Conservation (phyloP, 768 basidiomycete species). For the Tulasnella sp. region DNA sequence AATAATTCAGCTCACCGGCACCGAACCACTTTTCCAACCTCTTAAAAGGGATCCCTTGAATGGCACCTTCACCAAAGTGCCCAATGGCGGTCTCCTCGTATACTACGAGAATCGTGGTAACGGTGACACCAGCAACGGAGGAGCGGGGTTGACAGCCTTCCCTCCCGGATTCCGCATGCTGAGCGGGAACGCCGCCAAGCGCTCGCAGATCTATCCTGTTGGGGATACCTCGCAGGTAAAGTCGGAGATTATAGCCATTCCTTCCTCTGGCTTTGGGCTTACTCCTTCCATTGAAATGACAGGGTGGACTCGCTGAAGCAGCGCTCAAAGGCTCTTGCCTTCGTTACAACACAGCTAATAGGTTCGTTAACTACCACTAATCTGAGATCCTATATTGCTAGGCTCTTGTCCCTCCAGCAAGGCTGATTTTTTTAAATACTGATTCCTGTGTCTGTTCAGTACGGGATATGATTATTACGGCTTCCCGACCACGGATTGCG, state of each 20-base stretch:
- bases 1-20: no score
- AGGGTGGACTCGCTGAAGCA: constrained; percentile 31
- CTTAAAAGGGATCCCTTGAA: neutral
- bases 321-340: constrained; percentile 34
- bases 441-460: no score
- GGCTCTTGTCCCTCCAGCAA: no score
- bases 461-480: constrained; percentile 19
- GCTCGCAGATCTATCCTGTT: neutral
- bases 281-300: no score
- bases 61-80: constrained; percentile 11
- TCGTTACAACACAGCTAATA: neutral
- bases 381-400: no score
- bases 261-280: no score
- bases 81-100: constrained; percentile 15
- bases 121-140: neutral
- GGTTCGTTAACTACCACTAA: neutral
- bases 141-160: constrained; percentile 2
- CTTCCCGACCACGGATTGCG: constrained; percentile 36
- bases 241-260: no score
- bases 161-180: constrained; percentile 19
- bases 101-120: constrained; percentile 15
- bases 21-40: no score
- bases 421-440: no score
- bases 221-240: constrained; percentile 31
- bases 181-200: constrained; percentile 10